Evolutionary conservation across 371 early-diverging fungal species (phyloP).

Genomic region (Mucor piriformis): DNA sequence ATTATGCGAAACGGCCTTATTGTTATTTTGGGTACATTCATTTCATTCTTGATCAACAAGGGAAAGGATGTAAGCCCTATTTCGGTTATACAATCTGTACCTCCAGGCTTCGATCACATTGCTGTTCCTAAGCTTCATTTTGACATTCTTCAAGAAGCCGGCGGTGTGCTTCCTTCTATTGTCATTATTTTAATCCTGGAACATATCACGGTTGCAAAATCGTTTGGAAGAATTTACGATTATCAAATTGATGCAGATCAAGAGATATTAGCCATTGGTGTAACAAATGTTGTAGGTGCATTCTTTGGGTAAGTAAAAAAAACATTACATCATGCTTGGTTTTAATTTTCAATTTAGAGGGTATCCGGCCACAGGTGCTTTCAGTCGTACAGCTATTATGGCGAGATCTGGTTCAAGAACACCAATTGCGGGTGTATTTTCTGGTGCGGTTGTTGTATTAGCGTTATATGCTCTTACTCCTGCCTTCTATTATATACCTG

Average conservation of each 20-base stretch:
- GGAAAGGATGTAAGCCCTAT: constrained; percentile 27
- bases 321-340: neutral
- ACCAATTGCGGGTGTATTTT: constrained; percentile 79
- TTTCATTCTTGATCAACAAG: constrained; percentile 39
- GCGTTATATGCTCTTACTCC: constrained; percentile 82
- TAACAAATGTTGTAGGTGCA: constrained; percentile 76
- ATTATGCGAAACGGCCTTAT: constrained; percentile 52
- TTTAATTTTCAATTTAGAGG: constrained; percentile 43
- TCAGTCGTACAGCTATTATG: constrained; percentile 88
- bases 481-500: constrained; percentile 86
- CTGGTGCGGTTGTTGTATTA: constrained; percentile 72
- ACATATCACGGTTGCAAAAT: constrained; percentile 76
- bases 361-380: constrained; percentile 87
- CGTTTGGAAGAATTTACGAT: constrained; percentile 69
- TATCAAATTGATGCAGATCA: constrained; percentile 67
- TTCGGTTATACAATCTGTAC: constrained; percentile 67
- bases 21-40: constrained; percentile 44
- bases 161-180: constrained; percentile 58
- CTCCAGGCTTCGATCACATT: constrained; percentile 68
- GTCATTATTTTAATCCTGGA: constrained; percentile 78
- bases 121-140: constrained; percentile 49
- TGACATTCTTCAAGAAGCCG: constrained; percentile 41
- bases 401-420: constrained; percentile 78
- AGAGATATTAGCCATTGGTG: constrained; percentile 85
- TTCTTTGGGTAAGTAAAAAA: constrained; percentile 67